Evolutionary conservation across 2,329 filamentous ascomycete genomes (phyloP).

Genomic region (Xylariaceae sp.): DNA sequence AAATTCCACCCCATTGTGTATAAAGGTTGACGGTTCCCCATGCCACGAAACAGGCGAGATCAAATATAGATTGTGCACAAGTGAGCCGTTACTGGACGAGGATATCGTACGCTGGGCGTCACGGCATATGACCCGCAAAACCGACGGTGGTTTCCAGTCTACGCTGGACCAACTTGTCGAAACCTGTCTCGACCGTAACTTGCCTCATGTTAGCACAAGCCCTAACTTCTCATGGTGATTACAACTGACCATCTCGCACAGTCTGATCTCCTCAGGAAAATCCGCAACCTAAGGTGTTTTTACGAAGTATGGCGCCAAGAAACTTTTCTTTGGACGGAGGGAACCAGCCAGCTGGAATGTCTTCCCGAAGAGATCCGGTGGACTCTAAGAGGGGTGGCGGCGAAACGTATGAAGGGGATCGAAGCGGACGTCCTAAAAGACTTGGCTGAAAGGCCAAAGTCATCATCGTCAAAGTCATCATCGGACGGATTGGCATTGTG

Average conservation of each 20-base stretch:
- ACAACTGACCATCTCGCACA: slow-evolving; percentile 26
- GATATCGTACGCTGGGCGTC: slow-evolving; percentile 24
- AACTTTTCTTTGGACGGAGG: slow-evolving; percentile 36
- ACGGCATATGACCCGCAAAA: slow-evolving; percentile 22
- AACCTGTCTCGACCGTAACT: slow-evolving; percentile 16
- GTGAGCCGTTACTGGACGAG: slow-evolving; percentile 8
- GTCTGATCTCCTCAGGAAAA: slow-evolving; percentile 39
- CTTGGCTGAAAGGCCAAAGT: slow-evolving; percentile 16
- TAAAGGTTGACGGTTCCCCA: slow-evolving; percentile 8
- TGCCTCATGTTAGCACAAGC: slow-evolving; percentile 25
- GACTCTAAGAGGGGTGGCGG: slow-evolving; percentile 25
- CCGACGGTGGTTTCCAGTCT: slow-evolving; percentile 23
- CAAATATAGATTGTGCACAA: slow-evolving; percentile 11
- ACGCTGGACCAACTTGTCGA: slow-evolving; percentile 25
- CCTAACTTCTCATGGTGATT: slow-evolving; percentile 13
- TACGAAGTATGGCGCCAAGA: slow-evolving; percentile 44
- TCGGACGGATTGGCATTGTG: slow-evolving; percentile 39
- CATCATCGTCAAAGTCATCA: slow-evolving; percentile 10
- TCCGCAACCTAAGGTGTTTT: slow-evolving; percentile 45
- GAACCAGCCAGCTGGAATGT: slow-evolving; percentile 26
- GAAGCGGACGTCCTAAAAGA: slow-evolving; percentile 24
- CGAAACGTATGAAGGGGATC: slow-evolving; percentile 25
- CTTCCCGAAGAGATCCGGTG: slow-evolving; percentile 32
- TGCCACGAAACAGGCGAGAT: slow-evolving; percentile 2
- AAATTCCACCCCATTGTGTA: slow-evolving; percentile 10